A percentile compares a stretch with the other conserved stretches of the same genome.
These are phyloP conservation scores for Fusarium hainanense DNA, from an alignment of 2,329 filamentous ascomycete genomes.

Conservation along the genomic window DNA sequence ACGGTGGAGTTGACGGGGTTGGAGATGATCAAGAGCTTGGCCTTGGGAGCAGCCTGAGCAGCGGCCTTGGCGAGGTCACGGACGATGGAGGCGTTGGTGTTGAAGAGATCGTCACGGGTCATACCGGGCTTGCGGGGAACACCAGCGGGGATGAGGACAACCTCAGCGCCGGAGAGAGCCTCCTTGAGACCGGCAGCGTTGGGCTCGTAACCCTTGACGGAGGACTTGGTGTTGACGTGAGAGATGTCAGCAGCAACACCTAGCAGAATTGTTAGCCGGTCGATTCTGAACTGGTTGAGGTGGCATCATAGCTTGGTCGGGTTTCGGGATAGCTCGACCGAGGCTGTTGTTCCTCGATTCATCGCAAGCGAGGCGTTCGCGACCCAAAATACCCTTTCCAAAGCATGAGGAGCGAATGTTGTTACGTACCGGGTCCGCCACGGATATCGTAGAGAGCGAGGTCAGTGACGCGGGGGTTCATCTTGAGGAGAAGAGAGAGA, in stretches of 20 bases:
- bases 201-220: slow-evolving; percentile 88
- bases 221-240: slow-evolving; percentile 99
- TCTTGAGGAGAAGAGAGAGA: slow-evolving; percentile 96
- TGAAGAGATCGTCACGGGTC: slow-evolving; percentile 99
- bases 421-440: slow-evolving; percentile 82
- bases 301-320: slow-evolving; percentile 28
- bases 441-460: slow-evolving; percentile 98
- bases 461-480: slow-evolving; percentile 93
- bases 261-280: slow-evolving; percentile 53
- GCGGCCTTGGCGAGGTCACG: slow-evolving; percentile 96
- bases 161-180: slow-evolving; percentile 87
- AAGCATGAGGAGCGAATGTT: not conserved
- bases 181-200: slow-evolving; percentile 78
- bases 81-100: slow-evolving; percentile 99
- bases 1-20: slow-evolving; percentile 99
- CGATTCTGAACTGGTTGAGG: slow-evolving; percentile 19
- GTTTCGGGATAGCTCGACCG: not conserved
- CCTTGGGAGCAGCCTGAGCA: slow-evolving; percentile 87
- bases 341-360: not conserved
- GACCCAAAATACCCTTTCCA: not conserved
- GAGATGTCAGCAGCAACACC: slow-evolving; percentile 98
- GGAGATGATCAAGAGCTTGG: slow-evolving; percentile 96
- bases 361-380: slow-evolving; percentile 2
- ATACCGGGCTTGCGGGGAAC: slow-evolving; percentile 99
- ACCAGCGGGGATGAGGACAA: slow-evolving; percentile 97